Base-by-base conservation (phyloP, 495 filamentous ascomycete genomes). In the Immersiella caudata region DNA sequence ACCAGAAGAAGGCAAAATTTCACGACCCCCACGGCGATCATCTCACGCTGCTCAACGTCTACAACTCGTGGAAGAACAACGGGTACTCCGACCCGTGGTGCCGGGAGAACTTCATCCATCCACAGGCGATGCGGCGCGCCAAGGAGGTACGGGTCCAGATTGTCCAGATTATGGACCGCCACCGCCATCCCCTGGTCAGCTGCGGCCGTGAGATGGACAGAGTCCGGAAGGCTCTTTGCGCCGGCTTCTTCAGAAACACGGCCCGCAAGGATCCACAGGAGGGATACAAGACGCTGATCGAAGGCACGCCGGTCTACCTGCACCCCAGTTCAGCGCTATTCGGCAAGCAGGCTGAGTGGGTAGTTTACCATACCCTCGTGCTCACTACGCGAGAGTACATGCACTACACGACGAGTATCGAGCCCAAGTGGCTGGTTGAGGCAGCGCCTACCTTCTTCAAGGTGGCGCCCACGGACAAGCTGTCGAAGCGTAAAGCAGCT, bases 371-470 rank as follows among this genome's bases (percentile, higher is more conserved):
- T 68, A 88, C 84, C 0, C 79, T 99, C 46, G 91, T 98, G 0
- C 85, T 97, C 68, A 99, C 95, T 9, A 94, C 91, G 25, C 93
- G 96, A 80, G 95, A 99, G 79, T 99, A 97, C 78, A 98, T 99
- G 95, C 93, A 97, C 67, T 90, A 84, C 73, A 94, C 91, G 8
- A 96, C 93, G 0, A 85, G 85, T 4, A 97, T 99, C 70, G 95
- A 99, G 75, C 94, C 95, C 0, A 97, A 97, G 68, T 92, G 87
- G 87, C 80, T 89, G 27, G 94, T 97, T 11, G 93, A 96, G 67
- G 94, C 93, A 11, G 95, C 95, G 25, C 95, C 95, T 18, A 97
- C 93, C 0, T 98, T 98, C 85, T 99, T 99, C 86, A 97, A 97
- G 84, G 91, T 99, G 9, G 95, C 95, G 56, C 90, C 92, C 21